A percentile compares a stretch with the other conserved stretches of the same genome.
phyloP scores from a whole-genome alignment of 345 rosid genomes.

The Microthlaspi erraticum region DNA sequence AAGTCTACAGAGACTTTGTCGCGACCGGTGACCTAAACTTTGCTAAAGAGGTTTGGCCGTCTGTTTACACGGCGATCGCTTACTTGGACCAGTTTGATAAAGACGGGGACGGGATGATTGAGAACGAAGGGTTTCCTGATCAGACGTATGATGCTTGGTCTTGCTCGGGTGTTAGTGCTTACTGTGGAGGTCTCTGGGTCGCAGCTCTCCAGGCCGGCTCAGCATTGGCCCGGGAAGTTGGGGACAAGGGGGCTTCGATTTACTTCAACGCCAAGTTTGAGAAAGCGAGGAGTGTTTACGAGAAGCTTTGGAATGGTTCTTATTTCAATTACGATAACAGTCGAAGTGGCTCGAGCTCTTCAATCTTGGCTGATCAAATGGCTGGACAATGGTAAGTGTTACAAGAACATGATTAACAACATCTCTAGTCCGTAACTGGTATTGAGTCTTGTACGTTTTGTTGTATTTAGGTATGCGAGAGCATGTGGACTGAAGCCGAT shows the following conservation, averaged over 20 bases:
- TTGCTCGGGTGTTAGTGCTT: conserved; percentile 68
- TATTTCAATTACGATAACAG: conserved; percentile 74
- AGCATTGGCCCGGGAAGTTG: conserved; percentile 63
- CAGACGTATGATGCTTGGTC: conserved; percentile 85
- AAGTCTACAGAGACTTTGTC: conserved; percentile 65
- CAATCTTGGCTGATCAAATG: conserved; percentile 80
- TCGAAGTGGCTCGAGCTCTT: conserved; percentile 52
- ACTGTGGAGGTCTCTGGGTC: conserved; percentile 83
- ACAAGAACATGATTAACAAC: background rate
- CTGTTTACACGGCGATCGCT: conserved; percentile 73
- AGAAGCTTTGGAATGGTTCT: conserved; percentile 79
- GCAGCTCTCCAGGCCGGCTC: conserved; percentile 84
- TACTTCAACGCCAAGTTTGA: conserved; percentile 66
- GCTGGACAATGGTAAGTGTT: conserved; percentile 77
- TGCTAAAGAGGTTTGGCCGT: conserved; percentile 72
- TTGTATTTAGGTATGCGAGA: conserved; percentile 61
- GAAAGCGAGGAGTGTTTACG: conserved; percentile 64
- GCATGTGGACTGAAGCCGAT: conserved; percentile 70
- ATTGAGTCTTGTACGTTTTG: background rate
- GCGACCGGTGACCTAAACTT: conserved; percentile 70
- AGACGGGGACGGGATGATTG: conserved; percentile 83
- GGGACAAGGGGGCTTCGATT: conserved; percentile 54
- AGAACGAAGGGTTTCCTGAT: conserved; percentile 86
- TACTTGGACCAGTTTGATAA: conserved; percentile 85
- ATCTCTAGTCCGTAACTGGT: background rate